Percentiles rank a stretch among this genome's conserved stretches.
phyloP scores from a whole-genome alignment of 352 stramenopile species.

The Phytophthora meadii region DNA sequence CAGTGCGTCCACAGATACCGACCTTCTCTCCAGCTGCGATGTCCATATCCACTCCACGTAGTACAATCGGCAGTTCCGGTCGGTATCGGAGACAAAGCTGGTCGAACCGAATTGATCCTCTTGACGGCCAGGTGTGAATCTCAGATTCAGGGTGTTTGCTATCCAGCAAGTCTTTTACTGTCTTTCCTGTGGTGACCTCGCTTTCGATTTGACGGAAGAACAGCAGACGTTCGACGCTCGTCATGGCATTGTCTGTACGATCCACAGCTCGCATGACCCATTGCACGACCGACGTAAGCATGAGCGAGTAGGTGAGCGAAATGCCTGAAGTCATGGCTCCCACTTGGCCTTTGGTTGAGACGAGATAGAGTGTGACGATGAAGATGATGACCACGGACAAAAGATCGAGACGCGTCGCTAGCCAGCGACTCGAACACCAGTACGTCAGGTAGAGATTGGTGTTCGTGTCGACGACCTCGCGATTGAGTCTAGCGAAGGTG shows the following conservation, averaged over 20 bases:
- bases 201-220: slow-evolving; percentile 41
- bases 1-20: slow-evolving; percentile 64
- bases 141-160: background rate
- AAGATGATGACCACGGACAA: slow-evolving; percentile 89
- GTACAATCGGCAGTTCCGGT: background rate
- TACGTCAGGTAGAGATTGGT: slow-evolving; percentile 43
- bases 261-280: slow-evolving; percentile 33
- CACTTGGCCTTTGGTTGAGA: slow-evolving; percentile 52
- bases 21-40: slow-evolving; percentile 50
- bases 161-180: too few relatives aligned
- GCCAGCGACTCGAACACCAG: slow-evolving; percentile 84
- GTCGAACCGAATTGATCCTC: slow-evolving; percentile 28
- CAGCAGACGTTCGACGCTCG: slow-evolving; percentile 43
- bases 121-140: slow-evolving; percentile 4
- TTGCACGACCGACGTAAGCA: slow-evolving; percentile 58
- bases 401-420: slow-evolving; percentile 92
- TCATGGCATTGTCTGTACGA: slow-evolving; percentile 50
- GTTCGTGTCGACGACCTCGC: slow-evolving; percentile 48
- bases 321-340: slow-evolving; percentile 38
- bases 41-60: slow-evolving; percentile 30
- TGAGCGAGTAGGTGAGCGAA: slow-evolving; percentile 51
- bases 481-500: slow-evolving; percentile 46
- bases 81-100: slow-evolving; percentile 44
- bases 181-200: slow-evolving; percentile 17
- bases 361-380: slow-evolving; percentile 86